phyloP scores from a whole-genome alignment of 78 protist species.

The Kipferlia bialata region DNA sequence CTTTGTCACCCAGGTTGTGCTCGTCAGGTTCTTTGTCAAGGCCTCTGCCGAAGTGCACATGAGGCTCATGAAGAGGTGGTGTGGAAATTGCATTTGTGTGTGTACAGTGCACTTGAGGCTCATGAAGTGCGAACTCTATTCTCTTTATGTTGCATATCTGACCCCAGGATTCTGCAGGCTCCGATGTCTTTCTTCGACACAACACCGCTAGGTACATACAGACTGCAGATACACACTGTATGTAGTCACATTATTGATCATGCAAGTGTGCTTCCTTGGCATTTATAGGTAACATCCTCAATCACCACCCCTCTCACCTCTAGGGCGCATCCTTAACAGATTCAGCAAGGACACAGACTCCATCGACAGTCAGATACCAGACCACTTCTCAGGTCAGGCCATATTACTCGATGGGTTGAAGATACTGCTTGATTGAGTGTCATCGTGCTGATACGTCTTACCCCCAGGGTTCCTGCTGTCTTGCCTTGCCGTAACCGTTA shows the following conservation, averaged over 20 bases:
- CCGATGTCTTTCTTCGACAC: constrained; percentile 23
- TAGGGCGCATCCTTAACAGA: constrained; percentile 86
- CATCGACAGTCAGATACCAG: not conserved
- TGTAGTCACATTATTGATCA: not conserved
- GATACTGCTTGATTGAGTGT: too few relatives aligned
- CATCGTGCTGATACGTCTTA: not conserved
- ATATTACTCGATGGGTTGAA: too few relatives aligned
- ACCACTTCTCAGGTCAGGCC: too few relatives aligned
- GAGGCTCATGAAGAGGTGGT: too few relatives aligned
- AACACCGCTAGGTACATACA: not conserved
- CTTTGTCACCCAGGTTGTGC: too few relatives aligned
- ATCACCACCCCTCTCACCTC: not conserved
- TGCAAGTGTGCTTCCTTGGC: too few relatives aligned
- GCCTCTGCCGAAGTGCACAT: not conserved
- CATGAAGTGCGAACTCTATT: too few relatives aligned
- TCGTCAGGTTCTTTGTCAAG: not conserved
- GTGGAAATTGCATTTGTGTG: too few relatives aligned
- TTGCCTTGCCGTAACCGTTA: not conserved
- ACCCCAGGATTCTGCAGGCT: not conserved
- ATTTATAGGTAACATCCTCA: too few relatives aligned
- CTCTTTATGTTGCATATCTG: too few relatives aligned
- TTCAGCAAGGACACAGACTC: constrained; percentile 45
- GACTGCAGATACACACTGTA: not conserved
- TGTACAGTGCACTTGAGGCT: too few relatives aligned
- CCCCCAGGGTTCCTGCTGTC: not conserved